Percentiles rank a stretch among this genome's conserved stretches.
Evolutionary conservation across 495 filamentous ascomycete species (phyloP).

Genomic region (Aspergillus avenaceus): DNA sequence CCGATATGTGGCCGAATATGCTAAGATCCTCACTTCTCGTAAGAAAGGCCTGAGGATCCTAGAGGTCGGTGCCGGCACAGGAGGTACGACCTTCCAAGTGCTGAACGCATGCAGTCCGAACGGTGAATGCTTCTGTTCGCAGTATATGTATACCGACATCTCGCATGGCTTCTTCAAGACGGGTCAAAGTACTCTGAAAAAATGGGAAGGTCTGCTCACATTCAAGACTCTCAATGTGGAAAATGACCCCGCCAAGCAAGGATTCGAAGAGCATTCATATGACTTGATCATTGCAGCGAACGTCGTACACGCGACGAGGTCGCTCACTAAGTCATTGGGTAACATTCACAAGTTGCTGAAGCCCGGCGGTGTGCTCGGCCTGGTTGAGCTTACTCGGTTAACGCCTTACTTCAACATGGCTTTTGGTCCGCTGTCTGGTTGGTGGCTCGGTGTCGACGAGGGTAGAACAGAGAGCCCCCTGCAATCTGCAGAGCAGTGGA

Average conservation of each 20-base stretch:
- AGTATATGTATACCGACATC: not conserved
- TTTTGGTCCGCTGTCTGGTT: slow-evolving; percentile 19
- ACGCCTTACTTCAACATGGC: not conserved
- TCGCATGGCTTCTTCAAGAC: not conserved
- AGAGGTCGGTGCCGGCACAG: too few relatives aligned
- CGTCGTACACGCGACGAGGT: slow-evolving; percentile 30
- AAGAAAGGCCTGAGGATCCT: not conserved
- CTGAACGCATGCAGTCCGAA: not conserved
- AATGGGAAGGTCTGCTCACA: not conserved
- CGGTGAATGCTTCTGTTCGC: not conserved
- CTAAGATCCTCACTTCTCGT: not conserved
- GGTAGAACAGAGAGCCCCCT: slow-evolving; percentile 5
- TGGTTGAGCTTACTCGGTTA: not conserved
- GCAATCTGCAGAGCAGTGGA: slow-evolving; percentile 23
- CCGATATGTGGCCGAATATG: not conserved
- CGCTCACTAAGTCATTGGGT: slow-evolving; percentile 26
- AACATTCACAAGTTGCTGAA: slow-evolving; percentile 4
- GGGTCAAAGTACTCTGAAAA: not conserved
- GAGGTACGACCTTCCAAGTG: slow-evolving; percentile 3
- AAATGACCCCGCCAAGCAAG: slow-evolving; percentile 31
- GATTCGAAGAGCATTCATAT: slow-evolving; percentile 34
- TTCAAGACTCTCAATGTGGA: slow-evolving; percentile 31
- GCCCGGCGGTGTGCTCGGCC: slow-evolving; percentile 10
- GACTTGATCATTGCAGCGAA: slow-evolving; percentile 23
- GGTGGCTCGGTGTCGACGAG: slow-evolving; percentile 15